Base-by-base conservation (phyloP, 176 grass and related monocot species). In the Triticum urartu region DNA sequence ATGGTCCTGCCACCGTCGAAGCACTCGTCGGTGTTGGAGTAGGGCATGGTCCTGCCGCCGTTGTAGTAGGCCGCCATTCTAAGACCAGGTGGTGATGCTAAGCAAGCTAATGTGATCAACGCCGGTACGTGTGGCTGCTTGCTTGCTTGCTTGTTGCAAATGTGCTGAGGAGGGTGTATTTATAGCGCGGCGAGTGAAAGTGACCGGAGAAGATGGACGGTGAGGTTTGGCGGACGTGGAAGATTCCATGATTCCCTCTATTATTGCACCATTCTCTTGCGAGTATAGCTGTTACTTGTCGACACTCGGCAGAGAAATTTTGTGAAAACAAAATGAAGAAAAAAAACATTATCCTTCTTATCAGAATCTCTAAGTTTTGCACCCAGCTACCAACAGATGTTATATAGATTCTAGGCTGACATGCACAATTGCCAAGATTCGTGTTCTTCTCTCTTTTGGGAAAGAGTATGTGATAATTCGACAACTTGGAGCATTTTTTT, bases 41-140 rank as follows among this genome's bases (percentile, higher is more conserved):
- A 73, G 11, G 70, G 1, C 39, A 73, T 73, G 70, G 39, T 73
- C 70, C 70, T 39, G 14, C 28, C 28, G 28, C 48, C 48, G 39
- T 73, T 43, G 67, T 75, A 56, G 84, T 73, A 87, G 1, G 18
- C 54, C 35, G 84, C 65, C 88, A 82, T 89, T 26, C 11, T 81
- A 26, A 13, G 15, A 45, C 5, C n/a, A 4, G 38, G 12, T 36
- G 18, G 11, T 17, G 33, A n/a, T 52, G 32, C 33, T 72, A 61
- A 9, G 32, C 33, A 22, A 39, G 17, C 35, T 7, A 15, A 17
- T 43, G 26, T 20, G 28, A 7, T 50, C 5, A 30, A 67, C 5
- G 61, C 10, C 14, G 6, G 1, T 10, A 7, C 5, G 48, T 28
- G 59, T 6, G 17, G 61, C 15, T 22, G n/a, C 34, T 6, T 50